These are phyloP conservation scores for Actinomortierella wolfii DNA, from an alignment of 371 early-diverging fungal species.

Conservation along the genomic window DNA sequence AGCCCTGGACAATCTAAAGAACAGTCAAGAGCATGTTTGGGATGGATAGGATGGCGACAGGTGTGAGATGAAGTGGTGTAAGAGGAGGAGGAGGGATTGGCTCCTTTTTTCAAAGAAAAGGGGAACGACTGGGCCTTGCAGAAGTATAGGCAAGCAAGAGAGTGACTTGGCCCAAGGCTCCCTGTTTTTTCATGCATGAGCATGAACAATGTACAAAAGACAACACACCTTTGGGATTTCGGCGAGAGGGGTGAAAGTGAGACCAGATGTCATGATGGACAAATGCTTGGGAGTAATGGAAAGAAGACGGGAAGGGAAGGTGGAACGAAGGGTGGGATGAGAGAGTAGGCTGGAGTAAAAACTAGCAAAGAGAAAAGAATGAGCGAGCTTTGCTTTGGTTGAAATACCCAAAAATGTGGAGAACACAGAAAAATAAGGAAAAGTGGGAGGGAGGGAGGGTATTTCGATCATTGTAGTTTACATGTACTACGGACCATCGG, in stretches of 20 bases:
- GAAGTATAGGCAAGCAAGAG: not conserved
- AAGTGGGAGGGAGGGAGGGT: not conserved
- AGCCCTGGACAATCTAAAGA: slow-evolving; percentile 49
- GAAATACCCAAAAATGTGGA: not conserved
- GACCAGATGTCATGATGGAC: not conserved
- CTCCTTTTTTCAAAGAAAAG: not conserved
- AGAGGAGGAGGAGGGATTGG: not conserved
- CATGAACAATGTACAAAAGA: too few species aligned
- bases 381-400: too few species aligned
- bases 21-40: not conserved
- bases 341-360: not conserved
- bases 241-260: slow-evolving; percentile 21
- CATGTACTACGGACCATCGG: too few species aligned
- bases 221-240: slow-evolving; percentile 30
- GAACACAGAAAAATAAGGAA: not conserved
- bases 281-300: too few species aligned
- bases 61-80: not conserved
- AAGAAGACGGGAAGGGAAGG: slow-evolving; percentile 9
- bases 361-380: not conserved
- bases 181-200: too few species aligned
- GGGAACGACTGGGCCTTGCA: too few species aligned
- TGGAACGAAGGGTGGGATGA: slow-evolving; percentile 2
- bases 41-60: not conserved
- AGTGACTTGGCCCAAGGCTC: not conserved
- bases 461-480: too few species aligned